Percentiles rank a stretch among this genome's conserved stretches.
phyloP scores from a whole-genome alignment of 768 basidiomycete species.

The Agaricus sinodeliciosus region DNA sequence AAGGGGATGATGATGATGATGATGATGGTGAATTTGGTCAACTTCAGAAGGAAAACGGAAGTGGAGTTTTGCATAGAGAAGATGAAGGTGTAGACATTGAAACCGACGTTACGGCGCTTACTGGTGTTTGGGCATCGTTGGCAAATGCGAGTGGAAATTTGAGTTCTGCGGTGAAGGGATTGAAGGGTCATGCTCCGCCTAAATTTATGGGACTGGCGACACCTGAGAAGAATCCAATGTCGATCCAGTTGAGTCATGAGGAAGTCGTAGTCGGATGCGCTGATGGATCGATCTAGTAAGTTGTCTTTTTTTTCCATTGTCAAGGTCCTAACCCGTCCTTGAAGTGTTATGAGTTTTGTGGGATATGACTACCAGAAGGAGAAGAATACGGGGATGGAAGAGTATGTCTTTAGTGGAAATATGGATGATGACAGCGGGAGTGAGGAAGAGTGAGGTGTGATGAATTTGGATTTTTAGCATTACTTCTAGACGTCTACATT shows the following conservation, averaged over 20 bases:
- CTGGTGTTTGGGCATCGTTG: slow-evolving; percentile 72
- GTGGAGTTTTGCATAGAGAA: slow-evolving; percentile 5
- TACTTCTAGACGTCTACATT: too few species aligned
- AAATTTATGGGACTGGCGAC: slow-evolving; percentile 77
- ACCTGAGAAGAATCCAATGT: slow-evolving; percentile 93
- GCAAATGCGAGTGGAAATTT: slow-evolving; percentile 27
- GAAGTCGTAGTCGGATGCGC: slow-evolving; percentile 90
- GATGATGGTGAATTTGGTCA: slow-evolving; percentile 19
- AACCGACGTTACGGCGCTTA: slow-evolving; percentile 55
- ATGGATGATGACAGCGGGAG: slow-evolving; percentile 1
- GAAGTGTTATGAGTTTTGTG: slow-evolving; percentile 31
- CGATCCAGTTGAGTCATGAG: slow-evolving; percentile 86
- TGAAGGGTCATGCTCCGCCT: slow-evolving; percentile 53
- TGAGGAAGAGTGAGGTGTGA: slow-evolving; percentile 2
- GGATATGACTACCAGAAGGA: slow-evolving; percentile 26
- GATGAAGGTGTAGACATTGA: slow-evolving; percentile 52
- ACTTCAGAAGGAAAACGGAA: background rate
- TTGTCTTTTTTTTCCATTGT: slow-evolving; percentile 8
- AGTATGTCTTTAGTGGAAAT: slow-evolving; percentile 3
- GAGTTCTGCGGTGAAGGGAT: slow-evolving; percentile 42
- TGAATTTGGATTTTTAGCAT: too few species aligned
- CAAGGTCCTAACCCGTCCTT: background rate
- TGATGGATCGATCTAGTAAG: slow-evolving; percentile 88
- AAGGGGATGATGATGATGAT: slow-evolving; percentile 16
- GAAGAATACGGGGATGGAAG: slow-evolving; percentile 7